phyloP scores from a whole-genome alignment of 2,329 filamentous ascomycete species.

The Aspergillus versicolor region DNA sequence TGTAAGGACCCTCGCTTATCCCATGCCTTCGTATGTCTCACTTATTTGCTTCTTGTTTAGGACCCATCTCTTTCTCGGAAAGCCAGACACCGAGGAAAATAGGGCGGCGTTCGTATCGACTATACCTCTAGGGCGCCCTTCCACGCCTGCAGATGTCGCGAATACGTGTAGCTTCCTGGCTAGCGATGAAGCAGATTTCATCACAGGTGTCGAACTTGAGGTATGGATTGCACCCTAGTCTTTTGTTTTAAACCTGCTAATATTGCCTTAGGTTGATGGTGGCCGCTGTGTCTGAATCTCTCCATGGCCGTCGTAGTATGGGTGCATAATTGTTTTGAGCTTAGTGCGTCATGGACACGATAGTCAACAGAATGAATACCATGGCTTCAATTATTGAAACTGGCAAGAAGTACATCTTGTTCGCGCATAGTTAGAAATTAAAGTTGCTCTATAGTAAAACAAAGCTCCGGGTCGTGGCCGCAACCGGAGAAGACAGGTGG shows the following conservation, averaged over 20 bases:
- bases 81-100: conserved; percentile 40
- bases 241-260: not conserved
- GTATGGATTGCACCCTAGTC: conserved; percentile 33
- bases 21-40: not conserved
- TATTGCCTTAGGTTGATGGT: conserved; percentile 17
- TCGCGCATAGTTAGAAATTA: not conserved
- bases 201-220: conserved; percentile 67
- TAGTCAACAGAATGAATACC: not conserved
- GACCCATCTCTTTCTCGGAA: conserved; percentile 57
- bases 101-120: conserved; percentile 36
- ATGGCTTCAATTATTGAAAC: not conserved
- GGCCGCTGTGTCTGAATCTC: conserved; percentile 19
- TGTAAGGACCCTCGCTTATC: conserved; percentile 13
- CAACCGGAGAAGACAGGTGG: not conserved
- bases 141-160: conserved; percentile 57
- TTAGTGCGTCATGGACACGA: not conserved
- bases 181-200: conserved; percentile 66
- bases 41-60: conserved; percentile 25
- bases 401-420: not conserved
- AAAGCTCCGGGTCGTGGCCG: conserved; percentile 17
- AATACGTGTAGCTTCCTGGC: conserved; percentile 67
- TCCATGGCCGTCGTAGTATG: not conserved
- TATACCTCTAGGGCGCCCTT: conserved; percentile 37
- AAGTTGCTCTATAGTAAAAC: not conserved
- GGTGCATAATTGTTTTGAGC: not conserved